Percentiles rank a stretch among this genome's conserved stretches.
These are phyloP conservation scores for Hortiboletus campestris DNA, from an alignment of 768 basidiomycete species.

Conservation along the genomic window DNA sequence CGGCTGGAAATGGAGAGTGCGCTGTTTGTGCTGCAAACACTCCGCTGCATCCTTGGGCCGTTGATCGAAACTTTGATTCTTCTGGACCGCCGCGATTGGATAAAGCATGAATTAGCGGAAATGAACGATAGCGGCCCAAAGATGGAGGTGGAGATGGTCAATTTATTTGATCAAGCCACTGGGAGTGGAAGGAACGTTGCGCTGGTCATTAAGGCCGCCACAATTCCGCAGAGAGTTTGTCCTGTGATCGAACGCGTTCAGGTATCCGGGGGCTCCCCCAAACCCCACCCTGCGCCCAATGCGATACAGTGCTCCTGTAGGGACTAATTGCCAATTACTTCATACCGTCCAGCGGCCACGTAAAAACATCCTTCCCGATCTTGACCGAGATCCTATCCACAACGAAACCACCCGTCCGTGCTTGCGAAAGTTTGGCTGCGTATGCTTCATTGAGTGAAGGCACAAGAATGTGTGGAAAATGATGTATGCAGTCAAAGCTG, in stretches of 20 bases:
- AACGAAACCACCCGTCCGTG: conserved; percentile 48
- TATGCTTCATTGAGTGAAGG: conserved; percentile 49
- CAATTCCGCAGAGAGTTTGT: conserved; percentile 5
- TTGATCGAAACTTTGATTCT: conserved; percentile 65
- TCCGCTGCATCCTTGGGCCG: conserved; percentile 69
- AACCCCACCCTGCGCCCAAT: conserved; percentile 5
- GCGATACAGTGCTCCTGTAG: conserved; percentile 6
- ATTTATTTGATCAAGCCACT: conserved; percentile 68
- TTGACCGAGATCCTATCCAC: conserved; percentile 56
- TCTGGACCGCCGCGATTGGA: conserved; percentile 59
- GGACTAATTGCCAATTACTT: conserved; percentile 10
- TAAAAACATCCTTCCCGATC: conserved; percentile 65
- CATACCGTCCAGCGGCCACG: conserved; percentile 40
- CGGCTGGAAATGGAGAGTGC: conserved; percentile 36
- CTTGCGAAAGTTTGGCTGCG: conserved; percentile 39
- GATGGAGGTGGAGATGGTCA: conserved; percentile 48
- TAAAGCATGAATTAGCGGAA: conserved; percentile 40
- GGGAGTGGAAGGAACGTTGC: conserved; percentile 75
- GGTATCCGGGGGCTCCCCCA: conserved; percentile 3
- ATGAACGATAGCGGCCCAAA: conserved; percentile 17
- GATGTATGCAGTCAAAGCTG: conserved; percentile 47
- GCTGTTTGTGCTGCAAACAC: conserved; percentile 58
- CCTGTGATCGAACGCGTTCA: neutral
- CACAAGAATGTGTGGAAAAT: conserved; percentile 50
- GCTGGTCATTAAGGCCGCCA: conserved; percentile 46